A percentile compares a stretch with the other conserved stretches of the same genome.
Conservation (phyloP, 2,329 filamentous ascomycete genomes). For the Plenodomus lindquistii region DNA sequence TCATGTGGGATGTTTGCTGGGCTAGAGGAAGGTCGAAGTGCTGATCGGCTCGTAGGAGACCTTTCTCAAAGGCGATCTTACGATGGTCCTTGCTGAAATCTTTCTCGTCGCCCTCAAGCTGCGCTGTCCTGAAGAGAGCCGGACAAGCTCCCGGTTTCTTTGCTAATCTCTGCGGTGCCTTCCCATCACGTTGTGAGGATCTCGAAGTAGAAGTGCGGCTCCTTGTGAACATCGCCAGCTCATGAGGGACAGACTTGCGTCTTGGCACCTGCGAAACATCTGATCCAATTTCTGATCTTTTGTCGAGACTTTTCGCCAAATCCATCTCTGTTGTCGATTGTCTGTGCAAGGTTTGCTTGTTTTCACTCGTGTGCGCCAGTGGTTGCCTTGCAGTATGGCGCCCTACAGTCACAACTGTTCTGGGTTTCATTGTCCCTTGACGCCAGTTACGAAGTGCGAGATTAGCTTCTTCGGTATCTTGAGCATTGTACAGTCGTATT, state of each 20-base stretch:
- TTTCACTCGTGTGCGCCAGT: slow-evolving; percentile 13
- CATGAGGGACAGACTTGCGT: slow-evolving; percentile 5
- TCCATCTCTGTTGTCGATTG: slow-evolving; percentile 19
- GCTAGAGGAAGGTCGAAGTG: slow-evolving; percentile 19
- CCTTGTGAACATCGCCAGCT: slow-evolving; percentile 17
- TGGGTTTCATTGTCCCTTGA: slow-evolving; percentile 44
- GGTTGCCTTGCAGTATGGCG: slow-evolving; percentile 10
- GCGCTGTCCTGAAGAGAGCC: slow-evolving; percentile 36
- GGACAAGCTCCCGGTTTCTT: neutral
- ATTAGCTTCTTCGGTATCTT: slow-evolving; percentile 61
- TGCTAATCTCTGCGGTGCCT: neutral
- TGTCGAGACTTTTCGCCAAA: slow-evolving; percentile 2
- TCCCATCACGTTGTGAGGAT: slow-evolving; percentile 3
- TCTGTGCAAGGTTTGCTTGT: slow-evolving; percentile 2
- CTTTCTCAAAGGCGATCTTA: slow-evolving; percentile 44
- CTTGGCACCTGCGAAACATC: neutral
- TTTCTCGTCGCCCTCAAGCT: slow-evolving; percentile 50
- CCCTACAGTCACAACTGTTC: slow-evolving; percentile 4
- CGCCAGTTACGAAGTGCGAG: slow-evolving; percentile 56
- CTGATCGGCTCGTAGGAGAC: slow-evolving; percentile 34
- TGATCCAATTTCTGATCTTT: neutral
- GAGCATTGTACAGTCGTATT: slow-evolving; percentile 55
- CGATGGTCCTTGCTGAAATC: slow-evolving; percentile 42
- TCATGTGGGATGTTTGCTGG: slow-evolving; percentile 17
- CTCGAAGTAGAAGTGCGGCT: slow-evolving; percentile 1